Evolutionary conservation across 352 stramenopile genomes (phyloP).

Genomic region (Pythium oligandrum): DNA sequence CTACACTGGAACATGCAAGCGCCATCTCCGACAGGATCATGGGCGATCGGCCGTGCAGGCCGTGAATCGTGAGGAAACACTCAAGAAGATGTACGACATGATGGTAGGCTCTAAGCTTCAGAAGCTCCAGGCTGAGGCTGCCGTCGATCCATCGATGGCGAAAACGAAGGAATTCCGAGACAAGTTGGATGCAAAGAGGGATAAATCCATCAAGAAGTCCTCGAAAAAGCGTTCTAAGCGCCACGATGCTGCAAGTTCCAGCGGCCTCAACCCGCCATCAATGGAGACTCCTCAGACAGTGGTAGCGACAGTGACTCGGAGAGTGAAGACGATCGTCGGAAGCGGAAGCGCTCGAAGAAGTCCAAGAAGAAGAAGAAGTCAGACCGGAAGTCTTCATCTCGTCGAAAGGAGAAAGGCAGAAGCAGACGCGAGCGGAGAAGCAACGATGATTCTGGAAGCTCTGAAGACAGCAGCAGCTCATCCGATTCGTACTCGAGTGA

Average conservation of each 20-base stretch:
- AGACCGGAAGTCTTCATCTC: constrained; percentile 12
- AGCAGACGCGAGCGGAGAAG: constrained; percentile 18
- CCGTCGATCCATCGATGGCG: constrained; percentile 29
- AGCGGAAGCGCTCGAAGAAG: constrained; percentile 28
- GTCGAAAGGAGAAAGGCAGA: constrained; percentile 13
- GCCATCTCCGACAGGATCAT: constrained; percentile 57
- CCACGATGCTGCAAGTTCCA: constrained; percentile 21
- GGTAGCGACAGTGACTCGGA: constrained; percentile 25
- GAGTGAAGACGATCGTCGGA: constrained; percentile 9
- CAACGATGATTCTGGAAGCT: constrained; percentile 6
- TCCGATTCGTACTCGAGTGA: constrained; percentile 9
- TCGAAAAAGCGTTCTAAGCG: constrained; percentile 34
- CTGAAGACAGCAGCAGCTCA: constrained; percentile 10
- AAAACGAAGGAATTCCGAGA: constrained; percentile 51
- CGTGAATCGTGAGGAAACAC: constrained; percentile 47
- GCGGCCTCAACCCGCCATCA: constrained; percentile 64
- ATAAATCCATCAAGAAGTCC: constrained; percentile 54
- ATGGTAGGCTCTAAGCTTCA: constrained; percentile 63
- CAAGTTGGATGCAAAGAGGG: constrained; percentile 58
- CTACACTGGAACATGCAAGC: constrained; percentile 72
- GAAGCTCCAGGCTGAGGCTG: constrained; percentile 60
- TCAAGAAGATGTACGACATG: constrained; percentile 78
- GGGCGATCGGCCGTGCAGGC: constrained; percentile 47
- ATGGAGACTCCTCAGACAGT: constrained; percentile 28
- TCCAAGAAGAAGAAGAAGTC: constrained; percentile 43